These are phyloP conservation scores for Thalassiosira mediterranea DNA, from an alignment of 352 stramenopile genomes.

Conservation along the genomic window DNA sequence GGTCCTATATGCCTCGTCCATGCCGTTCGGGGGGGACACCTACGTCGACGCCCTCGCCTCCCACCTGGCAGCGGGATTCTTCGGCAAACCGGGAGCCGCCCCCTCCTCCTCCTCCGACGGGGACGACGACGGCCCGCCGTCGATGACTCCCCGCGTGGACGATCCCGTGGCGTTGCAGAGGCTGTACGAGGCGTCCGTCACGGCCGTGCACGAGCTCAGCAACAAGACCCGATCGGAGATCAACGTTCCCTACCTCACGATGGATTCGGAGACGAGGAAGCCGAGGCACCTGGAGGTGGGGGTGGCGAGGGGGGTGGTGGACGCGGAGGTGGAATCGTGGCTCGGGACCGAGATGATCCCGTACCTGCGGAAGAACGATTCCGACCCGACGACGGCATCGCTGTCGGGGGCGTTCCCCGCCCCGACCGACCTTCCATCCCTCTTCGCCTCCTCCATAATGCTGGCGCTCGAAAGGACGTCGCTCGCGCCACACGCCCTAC, in stretches of 20 bases:
- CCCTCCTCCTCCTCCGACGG: too few relatives aligned
- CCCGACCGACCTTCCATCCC: slow-evolving; percentile 51
- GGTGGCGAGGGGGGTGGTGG: slow-evolving; percentile 63
- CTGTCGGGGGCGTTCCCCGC: slow-evolving; percentile 63
- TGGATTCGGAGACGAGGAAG: slow-evolving; percentile 50
- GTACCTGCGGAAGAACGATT: not conserved
- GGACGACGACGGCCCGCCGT: slow-evolving; percentile 18
- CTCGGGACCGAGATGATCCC: slow-evolving; percentile 40
- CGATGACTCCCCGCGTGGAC: slow-evolving; percentile 41
- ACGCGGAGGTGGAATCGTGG: slow-evolving; percentile 58
- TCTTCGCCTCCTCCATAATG: slow-evolving; percentile 68
- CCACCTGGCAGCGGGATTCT: slow-evolving; percentile 44
- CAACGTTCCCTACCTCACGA: slow-evolving; percentile 78
- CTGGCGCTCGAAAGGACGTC: slow-evolving; percentile 61
- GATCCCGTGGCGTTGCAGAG: slow-evolving; percentile 62
- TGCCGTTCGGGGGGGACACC: slow-evolving; percentile 50
- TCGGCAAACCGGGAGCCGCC: not conserved
- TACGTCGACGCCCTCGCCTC: slow-evolving; percentile 45
- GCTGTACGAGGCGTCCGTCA: slow-evolving; percentile 61
- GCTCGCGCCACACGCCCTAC: slow-evolving; percentile 54
- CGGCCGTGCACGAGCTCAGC: slow-evolving; percentile 64
- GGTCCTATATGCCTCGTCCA: slow-evolving; percentile 24
- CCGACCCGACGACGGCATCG: not conserved
- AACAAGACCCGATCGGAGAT: slow-evolving; percentile 62
- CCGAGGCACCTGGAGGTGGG: slow-evolving; percentile 69